Evolutionary conservation across 345 rosid species (phyloP), one percentile per base, ranked within the genome.

Genomic region (Theobroma cacao): DNA sequence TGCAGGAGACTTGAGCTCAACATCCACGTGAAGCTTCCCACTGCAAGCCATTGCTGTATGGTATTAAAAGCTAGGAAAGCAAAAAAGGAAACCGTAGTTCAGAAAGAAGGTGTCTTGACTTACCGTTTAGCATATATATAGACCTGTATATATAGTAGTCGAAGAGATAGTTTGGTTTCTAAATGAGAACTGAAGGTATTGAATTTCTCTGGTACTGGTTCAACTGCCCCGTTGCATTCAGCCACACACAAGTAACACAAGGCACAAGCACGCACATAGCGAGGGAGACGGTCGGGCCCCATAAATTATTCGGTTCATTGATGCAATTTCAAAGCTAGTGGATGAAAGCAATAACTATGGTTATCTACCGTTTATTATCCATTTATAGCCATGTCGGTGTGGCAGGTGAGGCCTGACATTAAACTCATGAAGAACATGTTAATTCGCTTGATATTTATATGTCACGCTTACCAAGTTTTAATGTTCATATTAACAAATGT

Each of bases 1-100:
- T 9, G 95, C 84, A 0, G 85, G 58, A 65, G 94, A 93, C 85
- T 93, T 91, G 61, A 93, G 77, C 77, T 93, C 98, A 53, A 92
- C 83, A 18, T 90, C 97, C 10, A 90, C 97, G 12, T 91, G 85
- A 75, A 94, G 89, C 72, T 84, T 89, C 65, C 94, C 92, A 62
- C 9, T 62, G 20, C 87, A 52, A 40, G 89, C 93, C 97, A 93
- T 93, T 78, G 64, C 15, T 9, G 1, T 59, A 31, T n/a, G 55
- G 11, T 47, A 28, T 1, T 9, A 11, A 38, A 55, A 67, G 38
- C 38, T 5, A 71, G 7, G 28, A 33, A n/a, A 77, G 2, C 7
- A n/a, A 15, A 36, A 14, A 68, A 15, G 9, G 41, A n/a, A 11
- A 56, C 9, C 12, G 10, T 33, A 41, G 10, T 71, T 10, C 11